These are phyloP conservation scores for Microdochium trichocladiopsis DNA, from an alignment of 2,329 filamentous ascomycete genomes.

Conservation along the genomic window DNA sequence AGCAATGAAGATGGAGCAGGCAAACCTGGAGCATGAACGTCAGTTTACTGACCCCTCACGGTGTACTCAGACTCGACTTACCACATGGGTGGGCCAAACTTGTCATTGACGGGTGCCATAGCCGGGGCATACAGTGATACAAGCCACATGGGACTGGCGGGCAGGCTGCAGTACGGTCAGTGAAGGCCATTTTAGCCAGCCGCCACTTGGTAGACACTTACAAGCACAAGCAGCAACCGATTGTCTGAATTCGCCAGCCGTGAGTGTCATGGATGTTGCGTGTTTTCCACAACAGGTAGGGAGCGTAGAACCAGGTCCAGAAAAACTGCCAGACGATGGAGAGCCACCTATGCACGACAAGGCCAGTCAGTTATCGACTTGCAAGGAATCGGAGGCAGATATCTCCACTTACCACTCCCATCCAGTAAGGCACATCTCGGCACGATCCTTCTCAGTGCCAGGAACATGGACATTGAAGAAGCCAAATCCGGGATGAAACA, in stretches of 20 bases:
- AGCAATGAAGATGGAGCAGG: constrained; percentile 53
- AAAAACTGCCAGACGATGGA: constrained; percentile 58
- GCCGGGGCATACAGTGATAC: constrained; percentile 46
- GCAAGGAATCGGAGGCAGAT: not conserved
- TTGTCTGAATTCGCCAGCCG: constrained; percentile 59
- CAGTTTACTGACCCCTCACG: constrained; percentile 10
- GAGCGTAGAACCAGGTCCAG: constrained; percentile 57
- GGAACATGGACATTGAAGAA: constrained; percentile 54
- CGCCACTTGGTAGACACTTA: constrained; percentile 15
- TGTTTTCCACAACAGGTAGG: constrained; percentile 54
- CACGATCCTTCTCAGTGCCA: constrained; percentile 42
- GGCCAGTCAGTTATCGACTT: not conserved
- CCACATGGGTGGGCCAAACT: constrained; percentile 57
- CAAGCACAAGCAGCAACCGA: constrained; percentile 39
- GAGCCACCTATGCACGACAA: constrained; percentile 39
- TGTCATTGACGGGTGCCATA: constrained; percentile 44
- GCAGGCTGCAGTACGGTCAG: constrained; percentile 35
- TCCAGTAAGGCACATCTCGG: constrained; percentile 35
- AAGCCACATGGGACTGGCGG: constrained; percentile 62
- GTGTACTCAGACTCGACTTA: constrained; percentile 22
- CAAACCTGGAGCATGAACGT: constrained; percentile 32
- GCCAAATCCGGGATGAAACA: constrained; percentile 56
- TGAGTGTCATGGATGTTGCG: constrained; percentile 57
- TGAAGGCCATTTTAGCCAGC: not conserved
- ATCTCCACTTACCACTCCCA: constrained; percentile 54